Conservation (phyloP, 2,329 filamentous ascomycete genomes). For the Colletotrichum noveboracense region DNA sequence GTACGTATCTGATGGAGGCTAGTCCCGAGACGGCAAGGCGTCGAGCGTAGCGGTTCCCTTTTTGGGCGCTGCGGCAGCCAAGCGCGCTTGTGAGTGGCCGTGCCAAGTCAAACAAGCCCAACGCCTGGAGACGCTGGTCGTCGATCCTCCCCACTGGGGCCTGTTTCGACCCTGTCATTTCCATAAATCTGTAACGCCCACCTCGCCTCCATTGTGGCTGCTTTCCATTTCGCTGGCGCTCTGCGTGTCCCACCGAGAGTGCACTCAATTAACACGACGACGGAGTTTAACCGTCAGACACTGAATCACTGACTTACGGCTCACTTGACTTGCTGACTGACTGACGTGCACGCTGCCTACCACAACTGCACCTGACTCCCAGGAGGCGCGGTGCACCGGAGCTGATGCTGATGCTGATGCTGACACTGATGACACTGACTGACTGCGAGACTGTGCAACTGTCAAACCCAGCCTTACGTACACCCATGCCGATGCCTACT, state of each 20-base stretch:
- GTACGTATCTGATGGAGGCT: slow-evolving; percentile 1
- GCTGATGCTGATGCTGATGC: background rate
- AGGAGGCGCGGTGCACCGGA: background rate
- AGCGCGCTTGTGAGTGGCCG: slow-evolving; percentile 12
- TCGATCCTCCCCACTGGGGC: slow-evolving; percentile 15
- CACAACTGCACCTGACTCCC: background rate
- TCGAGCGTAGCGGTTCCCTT: slow-evolving; percentile 11
- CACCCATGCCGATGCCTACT: background rate
- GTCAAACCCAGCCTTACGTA: background rate
- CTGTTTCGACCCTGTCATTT: slow-evolving; percentile 18
- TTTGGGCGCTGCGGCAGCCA: slow-evolving; percentile 15
- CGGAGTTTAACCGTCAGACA: background rate
- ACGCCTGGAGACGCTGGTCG: slow-evolving; percentile 1
- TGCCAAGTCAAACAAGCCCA: slow-evolving; percentile 21
- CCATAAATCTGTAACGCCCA: slow-evolving; percentile 22
- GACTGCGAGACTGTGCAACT: background rate
- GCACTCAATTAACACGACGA: background rate
- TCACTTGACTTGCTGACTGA: background rate
- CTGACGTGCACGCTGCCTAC: background rate
- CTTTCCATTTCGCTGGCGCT: background rate
- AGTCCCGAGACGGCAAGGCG: background rate
- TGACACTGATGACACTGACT: background rate
- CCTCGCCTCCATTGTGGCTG: background rate
- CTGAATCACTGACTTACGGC: background rate
- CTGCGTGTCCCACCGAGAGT: background rate